Evolutionary conservation across 2,329 filamentous ascomycete species (phyloP), one percentile per base, ranked within the genome.

Genomic region (Aspergillus ruber): DNA sequence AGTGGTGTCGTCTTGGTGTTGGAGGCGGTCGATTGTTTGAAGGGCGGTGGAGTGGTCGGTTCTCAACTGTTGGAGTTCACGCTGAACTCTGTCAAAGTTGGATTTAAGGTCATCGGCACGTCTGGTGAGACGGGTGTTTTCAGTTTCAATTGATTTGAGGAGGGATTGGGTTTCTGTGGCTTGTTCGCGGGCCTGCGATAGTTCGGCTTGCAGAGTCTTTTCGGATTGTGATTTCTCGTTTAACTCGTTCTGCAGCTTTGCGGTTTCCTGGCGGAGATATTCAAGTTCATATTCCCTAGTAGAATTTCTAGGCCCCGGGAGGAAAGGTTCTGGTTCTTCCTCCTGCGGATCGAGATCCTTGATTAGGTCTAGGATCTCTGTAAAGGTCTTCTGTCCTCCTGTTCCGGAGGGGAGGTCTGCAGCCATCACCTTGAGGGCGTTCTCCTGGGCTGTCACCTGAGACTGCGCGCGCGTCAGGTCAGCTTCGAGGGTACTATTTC

Each of bases 351-450:
- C 62, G 15, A 67, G 51, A 44, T 63, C 61, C 42, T 68, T 67
- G 42, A 70, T 66, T 38, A 64, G 43, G 21, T 68, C 65, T 2
- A 71, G 53, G n/a, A 72, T 66, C 38, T 72, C 66, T 20, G 56
- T 62, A 47, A 68, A 71, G 6, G 65, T 63, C 48, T 63, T 69
- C 36, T 39, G 36, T 20, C 61, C 62, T 6, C 57, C 57, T 3
- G 54, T 50, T 45, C 60, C 60, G 4, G 63, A 50, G 4, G 68
- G 65, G 3, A 69, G 50, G 32, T 70, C 65, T 7, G 59, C 62
- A 10, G 68, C 68, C 29, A 68, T 60, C 5, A 59, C 60, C 29
- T 67, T 67, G 10, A 72, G 51, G 1, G 66, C 66, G 44, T 63
- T 67, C 44, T 63, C 59, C 44, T 69, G 68, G 2, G 66, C 63